Percentiles rank a stretch among this genome's conserved stretches.
phyloP scores from a whole-genome alignment of 768 basidiomycete species.

The Pleurotus citrinopileatus region DNA sequence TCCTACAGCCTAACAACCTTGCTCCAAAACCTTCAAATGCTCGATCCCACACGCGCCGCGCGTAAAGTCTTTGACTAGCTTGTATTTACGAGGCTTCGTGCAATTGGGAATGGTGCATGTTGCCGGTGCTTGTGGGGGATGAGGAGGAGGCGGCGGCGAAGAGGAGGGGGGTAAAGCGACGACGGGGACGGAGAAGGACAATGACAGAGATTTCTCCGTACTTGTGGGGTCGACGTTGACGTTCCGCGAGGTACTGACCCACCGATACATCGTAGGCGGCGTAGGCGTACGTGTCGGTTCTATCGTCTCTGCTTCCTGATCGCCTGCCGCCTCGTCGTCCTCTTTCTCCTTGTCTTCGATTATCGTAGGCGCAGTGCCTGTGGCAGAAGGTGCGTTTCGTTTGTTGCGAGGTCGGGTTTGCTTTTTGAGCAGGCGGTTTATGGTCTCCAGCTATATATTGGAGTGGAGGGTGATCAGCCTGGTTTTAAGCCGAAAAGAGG shows the following conservation, averaged over 20 bases:
- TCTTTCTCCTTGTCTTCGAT: conserved; percentile 40
- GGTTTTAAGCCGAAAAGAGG: background rate
- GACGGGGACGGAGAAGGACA: conserved; percentile 56
- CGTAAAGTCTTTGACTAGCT: conserved; percentile 60
- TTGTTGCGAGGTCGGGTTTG: conserved; percentile 68
- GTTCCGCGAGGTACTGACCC: conserved; percentile 58
- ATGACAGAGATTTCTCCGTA: conserved; percentile 28
- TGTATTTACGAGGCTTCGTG: conserved; percentile 53
- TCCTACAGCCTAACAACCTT: no score
- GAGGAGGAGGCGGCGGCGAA: conserved; percentile 15
- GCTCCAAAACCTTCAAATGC: conserved; percentile 60
- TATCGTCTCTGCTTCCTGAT: conserved; percentile 35
- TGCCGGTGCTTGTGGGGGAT: conserved; percentile 10
- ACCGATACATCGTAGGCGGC: conserved; percentile 51
- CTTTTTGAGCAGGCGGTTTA: conserved; percentile 86
- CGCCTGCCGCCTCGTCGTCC: conserved; percentile 32
- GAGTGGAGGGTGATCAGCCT: background rate
- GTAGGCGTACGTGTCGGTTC: conserved; percentile 4
- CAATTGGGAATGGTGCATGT: conserved; percentile 63
- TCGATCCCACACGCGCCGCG: conserved; percentile 65
- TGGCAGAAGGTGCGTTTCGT: conserved; percentile 46
- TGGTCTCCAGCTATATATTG: conserved; percentile 69
- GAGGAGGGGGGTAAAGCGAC: conserved; percentile 10
- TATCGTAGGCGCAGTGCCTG: conserved; percentile 11
- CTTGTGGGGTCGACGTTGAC: conserved; percentile 10